A percentile compares a stretch with the other conserved stretches of the same genome.
Conservation (phyloP, 495 filamentous ascomycete species). For the Staphylotrichum longicolle region DNA sequence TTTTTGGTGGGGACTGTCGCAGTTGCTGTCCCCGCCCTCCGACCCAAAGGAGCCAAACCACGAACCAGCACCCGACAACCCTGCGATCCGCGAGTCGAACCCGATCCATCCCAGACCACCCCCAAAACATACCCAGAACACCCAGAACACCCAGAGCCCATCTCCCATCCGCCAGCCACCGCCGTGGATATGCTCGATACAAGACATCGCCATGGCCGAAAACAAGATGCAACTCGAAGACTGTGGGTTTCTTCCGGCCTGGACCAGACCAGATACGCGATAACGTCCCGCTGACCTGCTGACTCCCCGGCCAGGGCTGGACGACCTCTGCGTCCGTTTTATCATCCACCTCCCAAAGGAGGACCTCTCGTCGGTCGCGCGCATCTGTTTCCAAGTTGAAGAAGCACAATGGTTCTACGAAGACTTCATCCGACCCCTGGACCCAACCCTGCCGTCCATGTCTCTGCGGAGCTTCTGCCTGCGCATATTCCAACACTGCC, state of each 20-base stretch:
- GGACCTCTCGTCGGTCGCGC: constrained; percentile 83
- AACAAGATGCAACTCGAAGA: constrained; percentile 83
- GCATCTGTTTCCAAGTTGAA: constrained; percentile 97
- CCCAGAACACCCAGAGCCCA: neutral
- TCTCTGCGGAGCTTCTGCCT: constrained; percentile 77
- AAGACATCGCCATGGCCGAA: constrained; percentile 63
- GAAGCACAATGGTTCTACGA: constrained; percentile 99
- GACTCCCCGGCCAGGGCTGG: constrained; percentile 63
- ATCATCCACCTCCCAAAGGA: constrained; percentile 92
- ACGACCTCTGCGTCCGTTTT: constrained; percentile 93
- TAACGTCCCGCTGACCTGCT: neutral
- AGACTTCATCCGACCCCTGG: constrained; percentile 91
- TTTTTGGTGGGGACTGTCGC: constrained; percentile 10
- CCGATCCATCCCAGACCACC: neutral
- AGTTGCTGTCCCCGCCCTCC: constrained; percentile 10
- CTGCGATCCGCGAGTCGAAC: neutral
- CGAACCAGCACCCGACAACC: constrained; percentile 1
- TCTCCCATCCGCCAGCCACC: neutral
- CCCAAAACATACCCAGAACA: neutral
- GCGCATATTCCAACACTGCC: constrained; percentile 89
- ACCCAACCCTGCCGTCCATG: constrained; percentile 80
- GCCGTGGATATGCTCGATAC: constrained; percentile 35
- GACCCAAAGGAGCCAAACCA: too few species aligned
- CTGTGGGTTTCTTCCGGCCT: constrained; percentile 56
- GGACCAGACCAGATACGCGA: neutral